These are phyloP conservation scores for Chytriomyces sp. DNA, from an alignment of 192 early-diverging fungal species.

Conservation along the genomic window DNA sequence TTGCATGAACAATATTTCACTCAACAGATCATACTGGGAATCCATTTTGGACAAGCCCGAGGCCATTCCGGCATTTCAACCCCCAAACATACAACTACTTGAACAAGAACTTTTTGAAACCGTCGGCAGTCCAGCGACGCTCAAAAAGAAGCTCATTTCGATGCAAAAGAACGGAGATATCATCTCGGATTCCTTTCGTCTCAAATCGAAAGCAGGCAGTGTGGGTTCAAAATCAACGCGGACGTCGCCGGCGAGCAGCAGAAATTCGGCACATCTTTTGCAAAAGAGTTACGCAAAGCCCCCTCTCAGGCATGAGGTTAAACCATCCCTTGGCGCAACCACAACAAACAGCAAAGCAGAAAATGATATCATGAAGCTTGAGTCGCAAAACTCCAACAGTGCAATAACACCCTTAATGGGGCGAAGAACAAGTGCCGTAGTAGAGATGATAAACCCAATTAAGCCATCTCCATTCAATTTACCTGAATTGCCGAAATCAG, in stretches of 20 bases:
- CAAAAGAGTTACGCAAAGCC: slow-evolving; percentile 12
- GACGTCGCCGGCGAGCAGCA: not conserved
- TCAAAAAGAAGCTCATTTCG: slow-evolving; percentile 23
- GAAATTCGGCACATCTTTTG: not conserved
- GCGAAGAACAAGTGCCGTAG: slow-evolving; percentile 13
- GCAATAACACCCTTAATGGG: slow-evolving; percentile 11
- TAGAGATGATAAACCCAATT: slow-evolving; percentile 17
- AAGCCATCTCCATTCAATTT: not conserved
- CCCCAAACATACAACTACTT: slow-evolving; percentile 10
- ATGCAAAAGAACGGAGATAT: not conserved
- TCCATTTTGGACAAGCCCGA: slow-evolving; percentile 48
- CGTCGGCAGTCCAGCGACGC: slow-evolving; percentile 18
- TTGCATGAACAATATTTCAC: slow-evolving; percentile 50
- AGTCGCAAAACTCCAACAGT: not conserved
- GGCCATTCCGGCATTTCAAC: slow-evolving; percentile 33
- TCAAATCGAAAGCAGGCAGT: not conserved
- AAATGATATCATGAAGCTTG: not conserved
- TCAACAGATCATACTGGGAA: slow-evolving; percentile 55
- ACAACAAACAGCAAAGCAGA: not conserved
- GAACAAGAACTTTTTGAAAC: slow-evolving; percentile 26
- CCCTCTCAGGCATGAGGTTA: not conserved
- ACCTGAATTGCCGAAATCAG: slow-evolving; percentile 25
- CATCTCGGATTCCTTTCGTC: not conserved
- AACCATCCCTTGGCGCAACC: not conserved
- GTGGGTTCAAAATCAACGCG: not conserved